Evolutionary conservation across 345 rosid genomes (phyloP).

Genomic region (Clarkia xantiana): DNA sequence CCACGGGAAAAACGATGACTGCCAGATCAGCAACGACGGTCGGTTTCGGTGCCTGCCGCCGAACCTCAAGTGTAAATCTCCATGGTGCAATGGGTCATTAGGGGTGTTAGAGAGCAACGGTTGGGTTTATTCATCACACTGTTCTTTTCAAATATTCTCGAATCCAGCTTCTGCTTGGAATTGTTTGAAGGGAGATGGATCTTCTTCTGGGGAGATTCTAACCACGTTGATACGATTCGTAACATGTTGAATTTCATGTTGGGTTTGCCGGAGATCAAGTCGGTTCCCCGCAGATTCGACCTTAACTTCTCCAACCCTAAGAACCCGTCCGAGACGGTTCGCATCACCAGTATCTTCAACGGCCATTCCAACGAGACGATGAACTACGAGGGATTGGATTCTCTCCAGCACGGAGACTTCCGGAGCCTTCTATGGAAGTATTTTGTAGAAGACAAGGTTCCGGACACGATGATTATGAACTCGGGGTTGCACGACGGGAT

Average conservation of each 20-base stretch:
- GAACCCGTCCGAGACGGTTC: conserved; percentile 45
- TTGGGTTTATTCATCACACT: conserved; percentile 87
- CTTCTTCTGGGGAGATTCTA: conserved; percentile 97
- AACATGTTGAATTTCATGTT: conserved; percentile 72
- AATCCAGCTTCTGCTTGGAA: conserved; percentile 49
- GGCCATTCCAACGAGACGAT: conserved; percentile 77
- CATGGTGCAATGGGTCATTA: conserved; percentile 78
- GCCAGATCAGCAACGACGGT: conserved; percentile 58
- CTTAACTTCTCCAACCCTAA: conserved; percentile 54
- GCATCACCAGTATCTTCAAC: conserved; percentile 90
- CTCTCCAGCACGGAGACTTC: conserved; percentile 46
- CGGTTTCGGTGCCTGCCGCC: conserved; percentile 56
- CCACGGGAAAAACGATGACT: conserved; percentile 51
- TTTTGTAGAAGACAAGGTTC: conserved; percentile 54
- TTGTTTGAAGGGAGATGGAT: conserved; percentile 71
- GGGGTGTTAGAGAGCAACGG: conserved; percentile 84
- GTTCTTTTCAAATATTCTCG: conserved; percentile 52
- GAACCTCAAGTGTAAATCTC: conserved; percentile 48
- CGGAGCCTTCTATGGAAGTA: conserved; percentile 51
- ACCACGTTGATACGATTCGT: conserved; percentile 83
- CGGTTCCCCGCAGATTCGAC: conserved; percentile 85
- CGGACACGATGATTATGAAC: conserved; percentile 69
- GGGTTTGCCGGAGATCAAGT: conserved; percentile 40
- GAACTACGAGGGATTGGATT: conserved; percentile 83
- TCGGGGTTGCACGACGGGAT: conserved; percentile 90